Evolutionary conservation across 2,329 filamentous ascomycete genomes (phyloP).

Genomic region (Lachnellula arida): DNA sequence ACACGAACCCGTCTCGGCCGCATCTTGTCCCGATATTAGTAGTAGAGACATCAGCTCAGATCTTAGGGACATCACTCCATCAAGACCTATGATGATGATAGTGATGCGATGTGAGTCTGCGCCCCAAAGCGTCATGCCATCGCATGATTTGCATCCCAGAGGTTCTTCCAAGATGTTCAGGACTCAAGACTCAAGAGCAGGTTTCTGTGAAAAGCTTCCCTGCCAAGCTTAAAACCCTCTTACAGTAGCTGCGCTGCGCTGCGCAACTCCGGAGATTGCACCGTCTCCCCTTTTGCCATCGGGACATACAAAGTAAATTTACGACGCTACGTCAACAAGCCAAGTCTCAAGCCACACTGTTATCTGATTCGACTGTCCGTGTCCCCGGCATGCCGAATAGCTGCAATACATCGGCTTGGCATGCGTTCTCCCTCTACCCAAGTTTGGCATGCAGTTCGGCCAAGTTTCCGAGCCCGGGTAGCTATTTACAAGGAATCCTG

Average conservation of each 20-base stretch:
- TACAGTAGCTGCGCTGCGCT: too few species aligned
- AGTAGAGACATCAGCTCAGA: too few species aligned
- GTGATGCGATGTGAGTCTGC: too few species aligned
- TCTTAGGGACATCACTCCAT: too few species aligned
- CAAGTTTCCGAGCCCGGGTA: neutral
- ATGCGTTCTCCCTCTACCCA: neutral
- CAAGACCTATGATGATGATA: too few species aligned
- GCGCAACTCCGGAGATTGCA: neutral
- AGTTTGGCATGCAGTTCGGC: neutral
- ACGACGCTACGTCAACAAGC: neutral
- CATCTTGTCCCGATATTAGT: too few species aligned
- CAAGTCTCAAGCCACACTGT: neutral
- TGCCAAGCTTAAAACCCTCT: neutral
- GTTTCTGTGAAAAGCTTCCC: neutral
- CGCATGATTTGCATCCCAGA: neutral
- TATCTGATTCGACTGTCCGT: neutral
- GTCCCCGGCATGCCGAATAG: neutral
- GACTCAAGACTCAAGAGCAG: neutral
- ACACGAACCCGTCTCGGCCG: too few species aligned
- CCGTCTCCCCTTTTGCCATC: neutral
- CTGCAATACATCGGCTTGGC: neutral
- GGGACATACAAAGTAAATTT: too few species aligned
- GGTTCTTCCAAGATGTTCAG: neutral
- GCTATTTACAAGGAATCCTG: too few species aligned
- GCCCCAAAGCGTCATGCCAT: too few species aligned